A percentile compares a stretch with the other conserved stretches of the same genome.
These are phyloP conservation scores for Dryas integrifolia DNA, from an alignment of 331 rosid species.

Conservation along the genomic window DNA sequence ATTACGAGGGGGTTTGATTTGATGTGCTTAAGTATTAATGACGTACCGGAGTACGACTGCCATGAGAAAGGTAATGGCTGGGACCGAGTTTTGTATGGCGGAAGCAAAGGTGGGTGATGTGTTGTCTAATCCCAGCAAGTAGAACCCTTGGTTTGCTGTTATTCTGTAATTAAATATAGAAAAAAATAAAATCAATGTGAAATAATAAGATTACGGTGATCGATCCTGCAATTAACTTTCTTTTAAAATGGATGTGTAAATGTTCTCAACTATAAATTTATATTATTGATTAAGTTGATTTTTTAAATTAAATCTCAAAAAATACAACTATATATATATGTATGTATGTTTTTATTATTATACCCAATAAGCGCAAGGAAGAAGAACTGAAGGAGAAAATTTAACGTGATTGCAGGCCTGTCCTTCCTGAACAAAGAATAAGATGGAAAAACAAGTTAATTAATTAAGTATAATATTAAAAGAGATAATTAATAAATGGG, in stretches of 20 bases:
- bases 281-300: too few species aligned
- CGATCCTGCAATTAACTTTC: too few species aligned
- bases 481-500: not conserved
- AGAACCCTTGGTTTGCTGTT: slow-evolving; percentile 97
- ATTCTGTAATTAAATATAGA: slow-evolving; percentile 45
- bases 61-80: slow-evolving; percentile 97
- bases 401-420: slow-evolving; percentile 70
- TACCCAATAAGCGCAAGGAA: slow-evolving; percentile 95
- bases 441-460: not conserved
- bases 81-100: slow-evolving; percentile 94
- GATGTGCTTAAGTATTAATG: not conserved
- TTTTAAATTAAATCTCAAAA: too few species aligned
- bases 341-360: not conserved
- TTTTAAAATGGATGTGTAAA: too few species aligned
- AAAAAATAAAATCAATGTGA: not conserved
- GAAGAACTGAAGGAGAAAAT: slow-evolving; percentile 72
- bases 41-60: slow-evolving; percentile 75
- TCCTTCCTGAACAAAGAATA: slow-evolving; percentile 59
- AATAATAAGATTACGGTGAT: not conserved
- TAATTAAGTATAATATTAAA: not conserved
- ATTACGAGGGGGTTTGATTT: not conserved
- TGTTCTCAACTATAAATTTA: too few species aligned
- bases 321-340: too few species aligned
- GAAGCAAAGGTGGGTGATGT: slow-evolving; percentile 98
- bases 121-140: slow-evolving; percentile 94